Percentiles rank a stretch among this genome's conserved stretches.
phyloP scores from a whole-genome alignment of 805 yeast species.

The Lipomyces chichibuensis region DNA sequence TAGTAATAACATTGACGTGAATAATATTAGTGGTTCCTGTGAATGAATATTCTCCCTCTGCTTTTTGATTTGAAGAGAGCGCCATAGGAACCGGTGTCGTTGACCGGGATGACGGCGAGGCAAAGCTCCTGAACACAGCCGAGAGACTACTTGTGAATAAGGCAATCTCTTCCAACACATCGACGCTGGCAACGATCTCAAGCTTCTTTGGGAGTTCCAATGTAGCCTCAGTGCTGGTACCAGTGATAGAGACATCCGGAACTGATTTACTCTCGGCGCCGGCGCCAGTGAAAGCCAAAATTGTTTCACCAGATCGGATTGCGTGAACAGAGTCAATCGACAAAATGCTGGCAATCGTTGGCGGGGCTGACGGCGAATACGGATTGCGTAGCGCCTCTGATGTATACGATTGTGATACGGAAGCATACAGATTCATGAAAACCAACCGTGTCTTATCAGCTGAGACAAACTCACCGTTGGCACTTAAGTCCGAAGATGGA shows the following conservation, averaged over 20 bases:
- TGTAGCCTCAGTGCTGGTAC: neutral
- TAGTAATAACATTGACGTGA: conserved; percentile 2
- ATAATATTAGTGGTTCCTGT: conserved; percentile 10
- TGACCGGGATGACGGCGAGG: neutral
- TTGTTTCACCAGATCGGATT: neutral
- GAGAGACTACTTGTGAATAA: conserved; percentile 6
- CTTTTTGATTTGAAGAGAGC: neutral
- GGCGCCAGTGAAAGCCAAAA: conserved; percentile 13
- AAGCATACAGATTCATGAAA: conserved; percentile 12
- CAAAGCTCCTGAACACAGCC: conserved; percentile 3
- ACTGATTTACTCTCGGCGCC: neutral
- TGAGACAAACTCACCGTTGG: conserved; percentile 8
- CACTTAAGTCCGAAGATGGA: conserved; percentile 15
- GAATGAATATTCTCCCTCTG: neutral
- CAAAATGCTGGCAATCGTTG: conserved; percentile 14
- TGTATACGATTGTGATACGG: conserved; percentile 22
- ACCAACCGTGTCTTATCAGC: conserved; percentile 10
- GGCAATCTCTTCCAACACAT: conserved; percentile 16
- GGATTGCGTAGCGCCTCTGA: conserved; percentile 20
- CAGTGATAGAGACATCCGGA: conserved; percentile 20
- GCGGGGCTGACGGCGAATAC: conserved; percentile 11
- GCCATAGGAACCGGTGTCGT: neutral
- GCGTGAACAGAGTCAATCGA: conserved; percentile 20
- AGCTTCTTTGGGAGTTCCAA: conserved; percentile 20
- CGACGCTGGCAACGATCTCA: conserved; percentile 8